Evolutionary conservation across 768 basidiomycete genomes (phyloP).

Genomic region (Tulasnella sp.): DNA sequence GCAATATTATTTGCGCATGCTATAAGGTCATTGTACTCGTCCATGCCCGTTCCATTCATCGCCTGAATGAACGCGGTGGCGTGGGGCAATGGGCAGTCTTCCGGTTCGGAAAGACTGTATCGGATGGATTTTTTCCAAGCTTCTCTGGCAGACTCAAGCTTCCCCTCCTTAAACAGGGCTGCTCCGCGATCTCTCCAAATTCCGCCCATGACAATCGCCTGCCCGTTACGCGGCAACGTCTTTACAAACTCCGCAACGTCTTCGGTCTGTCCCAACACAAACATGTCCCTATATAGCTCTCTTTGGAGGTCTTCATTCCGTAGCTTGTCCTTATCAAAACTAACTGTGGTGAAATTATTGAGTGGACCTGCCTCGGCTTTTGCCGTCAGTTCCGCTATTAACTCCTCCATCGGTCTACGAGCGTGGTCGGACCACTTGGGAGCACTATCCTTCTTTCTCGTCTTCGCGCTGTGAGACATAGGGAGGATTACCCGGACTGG

Average conservation of each 20-base stretch:
- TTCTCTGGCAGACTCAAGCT: not conserved
- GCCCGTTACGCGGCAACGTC: not conserved
- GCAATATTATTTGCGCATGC: slow-evolving; percentile 18
- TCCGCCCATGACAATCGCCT: not conserved
- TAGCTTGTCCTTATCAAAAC: not conserved
- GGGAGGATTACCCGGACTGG: not conserved
- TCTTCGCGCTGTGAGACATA: not conserved
- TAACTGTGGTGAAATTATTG: not conserved
- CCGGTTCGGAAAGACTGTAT: not conserved
- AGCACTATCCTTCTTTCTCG: not conserved
- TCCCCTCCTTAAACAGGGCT: not conserved
- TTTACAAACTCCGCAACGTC: not conserved
- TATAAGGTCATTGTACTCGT: not conserved
- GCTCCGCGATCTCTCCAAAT: not conserved
- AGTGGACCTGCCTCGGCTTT: not conserved
- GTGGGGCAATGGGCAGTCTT: not conserved
- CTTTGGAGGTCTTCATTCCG: not conserved
- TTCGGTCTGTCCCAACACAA: not conserved
- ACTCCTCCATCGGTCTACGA: not conserved
- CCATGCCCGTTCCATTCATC: not conserved
- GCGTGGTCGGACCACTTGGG: not conserved
- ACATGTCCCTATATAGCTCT: not conserved
- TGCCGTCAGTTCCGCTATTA: not conserved
- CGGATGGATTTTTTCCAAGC: not conserved
- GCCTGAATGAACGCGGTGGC: not conserved